These are phyloP conservation scores for Blastomyces gilchristii DNA, from an alignment of 2,329 filamentous ascomycete genomes.

Conservation along the genomic window DNA sequence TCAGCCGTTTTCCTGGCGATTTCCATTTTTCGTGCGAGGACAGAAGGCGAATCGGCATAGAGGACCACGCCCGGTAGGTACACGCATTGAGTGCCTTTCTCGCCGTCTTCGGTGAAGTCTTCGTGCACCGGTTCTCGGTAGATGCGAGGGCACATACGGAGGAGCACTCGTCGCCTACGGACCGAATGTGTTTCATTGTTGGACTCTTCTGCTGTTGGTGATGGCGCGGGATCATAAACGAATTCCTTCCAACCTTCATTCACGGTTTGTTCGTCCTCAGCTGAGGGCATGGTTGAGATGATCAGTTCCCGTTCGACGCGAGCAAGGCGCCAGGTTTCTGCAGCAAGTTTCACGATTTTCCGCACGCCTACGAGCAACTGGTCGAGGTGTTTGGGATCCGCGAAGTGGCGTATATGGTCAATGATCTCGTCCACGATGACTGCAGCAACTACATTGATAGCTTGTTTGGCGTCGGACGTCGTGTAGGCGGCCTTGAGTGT, in stretches of 20 bases:
- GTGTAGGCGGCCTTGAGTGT: slow-evolving; percentile 49
- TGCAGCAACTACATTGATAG: slow-evolving; percentile 46
- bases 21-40: slow-evolving; percentile 33
- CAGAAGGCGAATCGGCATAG: slow-evolving; percentile 40
- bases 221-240: slow-evolving; percentile 10
- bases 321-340: slow-evolving; percentile 49
- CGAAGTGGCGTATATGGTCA: slow-evolving; percentile 44
- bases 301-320: slow-evolving; percentile 48
- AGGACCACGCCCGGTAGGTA: slow-evolving; percentile 42
- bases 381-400: slow-evolving; percentile 42
- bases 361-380: slow-evolving; percentile 42
- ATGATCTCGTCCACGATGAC: slow-evolving; percentile 49
- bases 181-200: neutral
- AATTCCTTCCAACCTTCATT: slow-evolving; percentile 33
- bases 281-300: slow-evolving; percentile 40
- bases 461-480: slow-evolving; percentile 46
- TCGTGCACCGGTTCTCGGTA: slow-evolving; percentile 43
- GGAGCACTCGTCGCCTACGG: slow-evolving; percentile 33
- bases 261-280: slow-evolving; percentile 25
- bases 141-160: slow-evolving; percentile 45
- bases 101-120: slow-evolving; percentile 37
- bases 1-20: slow-evolving; percentile 24
- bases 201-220: slow-evolving; percentile 2
- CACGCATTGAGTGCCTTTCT: slow-evolving; percentile 36
- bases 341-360: slow-evolving; percentile 48